A percentile compares a stretch with the other conserved stretches of the same genome.
These are phyloP conservation scores for Heritiera littoralis DNA, from an alignment of 345 rosid species.

Conservation along the genomic window DNA sequence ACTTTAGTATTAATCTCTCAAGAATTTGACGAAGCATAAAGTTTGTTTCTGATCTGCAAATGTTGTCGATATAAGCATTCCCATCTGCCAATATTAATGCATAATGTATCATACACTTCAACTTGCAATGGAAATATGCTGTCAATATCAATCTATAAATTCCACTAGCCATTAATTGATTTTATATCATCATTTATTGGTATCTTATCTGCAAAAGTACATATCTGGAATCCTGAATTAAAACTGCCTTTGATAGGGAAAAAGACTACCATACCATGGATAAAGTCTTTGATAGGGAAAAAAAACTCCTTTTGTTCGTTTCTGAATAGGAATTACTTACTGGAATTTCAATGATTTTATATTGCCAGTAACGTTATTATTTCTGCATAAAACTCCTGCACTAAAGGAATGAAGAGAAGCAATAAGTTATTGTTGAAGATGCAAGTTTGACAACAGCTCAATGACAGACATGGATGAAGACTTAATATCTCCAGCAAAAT, in stretches of 20 bases:
- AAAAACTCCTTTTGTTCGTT: neutral
- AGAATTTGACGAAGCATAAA: neutral
- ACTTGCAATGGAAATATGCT: neutral
- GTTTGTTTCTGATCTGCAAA: neutral
- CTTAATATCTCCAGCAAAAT: neutral
- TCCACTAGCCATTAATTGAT: neutral
- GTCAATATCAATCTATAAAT: neutral
- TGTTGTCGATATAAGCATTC: neutral
- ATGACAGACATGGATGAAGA: neutral
- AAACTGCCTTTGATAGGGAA: neutral
- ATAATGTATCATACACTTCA: neutral
- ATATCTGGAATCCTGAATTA: neutral
- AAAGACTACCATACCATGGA: too few species aligned
- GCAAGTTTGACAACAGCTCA: neutral
- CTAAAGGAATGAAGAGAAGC: neutral
- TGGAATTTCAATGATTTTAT: slow-evolving; percentile 35
- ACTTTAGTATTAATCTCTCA: neutral
- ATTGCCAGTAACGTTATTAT: slow-evolving; percentile 34
- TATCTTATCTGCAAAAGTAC: neutral
- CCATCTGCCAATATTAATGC: neutral
- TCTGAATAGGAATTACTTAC: slow-evolving; percentile 31
- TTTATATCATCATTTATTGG: neutral
- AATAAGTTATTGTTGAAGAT: neutral
- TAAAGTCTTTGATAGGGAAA: too few species aligned
- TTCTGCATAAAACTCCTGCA: slow-evolving; percentile 54